Evolutionary conservation across 768 basidiomycete genomes (phyloP).

Genomic region (Clavulina sp.): DNA sequence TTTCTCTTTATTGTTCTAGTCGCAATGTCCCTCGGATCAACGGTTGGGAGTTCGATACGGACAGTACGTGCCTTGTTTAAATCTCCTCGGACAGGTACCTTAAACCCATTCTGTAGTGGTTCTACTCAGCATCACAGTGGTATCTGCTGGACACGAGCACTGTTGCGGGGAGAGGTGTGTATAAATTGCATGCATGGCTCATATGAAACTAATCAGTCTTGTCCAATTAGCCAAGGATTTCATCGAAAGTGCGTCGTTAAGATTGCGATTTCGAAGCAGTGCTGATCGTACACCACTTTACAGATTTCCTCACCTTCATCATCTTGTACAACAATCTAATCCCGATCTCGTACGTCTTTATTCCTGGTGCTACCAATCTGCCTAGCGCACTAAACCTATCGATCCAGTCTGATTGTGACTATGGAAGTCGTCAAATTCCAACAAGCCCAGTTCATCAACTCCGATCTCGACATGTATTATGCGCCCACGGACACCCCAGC

Average conservation of each 20-base stretch:
- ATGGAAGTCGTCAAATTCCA: slow-evolving; percentile 99
- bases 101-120: slow-evolving; percentile 36
- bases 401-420: slow-evolving; percentile 66
- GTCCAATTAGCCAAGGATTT: slow-evolving; percentile 45
- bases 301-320: slow-evolving; percentile 94
- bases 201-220: background rate
- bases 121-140: slow-evolving; percentile 77
- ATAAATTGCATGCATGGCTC: too few species aligned
- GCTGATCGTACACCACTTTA: slow-evolving; percentile 3
- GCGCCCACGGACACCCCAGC: slow-evolving; percentile 89
- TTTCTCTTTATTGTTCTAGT: slow-evolving; percentile 83
- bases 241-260: slow-evolving; percentile 46
- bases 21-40: slow-evolving; percentile 74
- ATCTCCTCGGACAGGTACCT: background rate
- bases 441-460: slow-evolving; percentile 94
- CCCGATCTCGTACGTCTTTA: slow-evolving; percentile 53
- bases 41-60: slow-evolving; percentile 81
- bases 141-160: slow-evolving; percentile 51
- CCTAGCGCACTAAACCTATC: background rate
- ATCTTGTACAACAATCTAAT: slow-evolving; percentile 99
- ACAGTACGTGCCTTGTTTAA: slow-evolving; percentile 27
- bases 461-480: slow-evolving; percentile 97
- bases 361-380: background rate
- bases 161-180: slow-evolving; percentile 19
- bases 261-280: background rate